Evolutionary conservation across 140 eudicot genomes (phyloP).

Genomic region (Bidens hawaiensis): DNA sequence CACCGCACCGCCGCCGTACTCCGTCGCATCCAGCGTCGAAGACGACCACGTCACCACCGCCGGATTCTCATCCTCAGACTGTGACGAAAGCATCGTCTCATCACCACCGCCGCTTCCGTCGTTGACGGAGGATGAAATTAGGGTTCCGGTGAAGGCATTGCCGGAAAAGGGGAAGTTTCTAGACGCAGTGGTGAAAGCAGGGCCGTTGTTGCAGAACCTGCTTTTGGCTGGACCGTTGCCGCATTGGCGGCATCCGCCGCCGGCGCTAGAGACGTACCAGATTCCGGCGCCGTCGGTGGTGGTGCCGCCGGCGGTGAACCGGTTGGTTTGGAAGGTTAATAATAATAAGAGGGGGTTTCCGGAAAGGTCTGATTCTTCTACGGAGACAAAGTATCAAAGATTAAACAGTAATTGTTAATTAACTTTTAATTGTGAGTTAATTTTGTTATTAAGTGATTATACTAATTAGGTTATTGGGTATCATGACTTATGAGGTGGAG

Average conservation of each 20-base stretch:
- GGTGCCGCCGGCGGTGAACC: conserved; percentile 24
- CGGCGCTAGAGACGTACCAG: conserved; percentile 57
- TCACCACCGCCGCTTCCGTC: conserved; percentile 31
- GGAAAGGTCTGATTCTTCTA: conserved; percentile 48
- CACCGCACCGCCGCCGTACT: conserved; percentile 37
- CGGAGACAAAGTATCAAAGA: conserved; percentile 64
- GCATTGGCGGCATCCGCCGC: conserved; percentile 95
- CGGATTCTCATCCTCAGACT: no score
- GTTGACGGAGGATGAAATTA: conserved; percentile 18
- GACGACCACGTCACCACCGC: conserved; percentile 66
- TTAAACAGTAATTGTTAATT: conserved; percentile 31
- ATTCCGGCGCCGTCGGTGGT: conserved; percentile 79
- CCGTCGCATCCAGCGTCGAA: conserved; percentile 60
- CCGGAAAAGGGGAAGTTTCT: conserved; percentile 73
- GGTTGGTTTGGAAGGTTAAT: conserved; percentile 19
- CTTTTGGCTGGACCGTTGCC: conserved; percentile 88
- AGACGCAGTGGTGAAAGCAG: conserved; percentile 86
- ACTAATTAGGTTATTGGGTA: conserved; percentile 2
- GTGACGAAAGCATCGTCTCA: conserved; percentile 75
- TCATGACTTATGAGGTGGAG: background rate
- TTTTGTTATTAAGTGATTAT: background rate
- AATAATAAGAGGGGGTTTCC: conserved; percentile 35
- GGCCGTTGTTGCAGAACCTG: conserved; percentile 76
- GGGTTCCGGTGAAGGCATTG: conserved; percentile 33
- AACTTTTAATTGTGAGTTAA: conserved; percentile 3